Base-by-base conservation (phyloP, 306 rosid species). In the Carpinus viminea region DNA sequence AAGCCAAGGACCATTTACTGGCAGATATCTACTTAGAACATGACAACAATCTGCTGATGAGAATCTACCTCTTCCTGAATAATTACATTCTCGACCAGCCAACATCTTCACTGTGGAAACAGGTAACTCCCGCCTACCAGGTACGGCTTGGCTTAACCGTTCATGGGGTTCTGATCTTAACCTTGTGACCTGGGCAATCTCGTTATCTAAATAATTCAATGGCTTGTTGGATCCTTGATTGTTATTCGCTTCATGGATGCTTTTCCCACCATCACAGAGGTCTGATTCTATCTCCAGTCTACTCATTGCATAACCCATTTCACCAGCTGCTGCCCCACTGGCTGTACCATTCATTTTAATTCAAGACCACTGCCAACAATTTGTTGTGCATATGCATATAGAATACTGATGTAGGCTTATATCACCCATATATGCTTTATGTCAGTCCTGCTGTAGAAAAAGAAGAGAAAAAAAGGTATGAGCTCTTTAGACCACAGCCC, bases 251-350 rank as follows among this genome's bases (percentile, higher is more conserved):
- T 76, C 93, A 45, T 68, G 75, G 75, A 73, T 48, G 43, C 53
- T 70, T 72, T 72, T 78, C 68, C 75, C 87, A 51, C 61, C 84
- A 48, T 92, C 90, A 70, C 73, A 73, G 12, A n/a, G 53, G 43
- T 83, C 85, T 13, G 93, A 84, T 56, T 88, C 95, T 73, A 86
- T 74, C 12, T 89, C 90, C 75, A 90, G 72, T 75, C 93, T 87
- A 85, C 97, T 95, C 89, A 92, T 85, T 77, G 97, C 89, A 81
- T 87, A 89, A 52, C 97, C 98, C 97, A 92, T 95, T 76, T 90
- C 81, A 72, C 77, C 89, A 76, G 80, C 45, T 68, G 83, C 74
- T 51, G 77, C 73, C 48, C 77, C 85, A 13, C 77, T 50, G 24
- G 87, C 66, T 70, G 76, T 64, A 76, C 85, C 86, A 83, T 84